Base-by-base conservation (phyloP, 106 monocot genomes). In the Dendrobium officinale region DNA sequence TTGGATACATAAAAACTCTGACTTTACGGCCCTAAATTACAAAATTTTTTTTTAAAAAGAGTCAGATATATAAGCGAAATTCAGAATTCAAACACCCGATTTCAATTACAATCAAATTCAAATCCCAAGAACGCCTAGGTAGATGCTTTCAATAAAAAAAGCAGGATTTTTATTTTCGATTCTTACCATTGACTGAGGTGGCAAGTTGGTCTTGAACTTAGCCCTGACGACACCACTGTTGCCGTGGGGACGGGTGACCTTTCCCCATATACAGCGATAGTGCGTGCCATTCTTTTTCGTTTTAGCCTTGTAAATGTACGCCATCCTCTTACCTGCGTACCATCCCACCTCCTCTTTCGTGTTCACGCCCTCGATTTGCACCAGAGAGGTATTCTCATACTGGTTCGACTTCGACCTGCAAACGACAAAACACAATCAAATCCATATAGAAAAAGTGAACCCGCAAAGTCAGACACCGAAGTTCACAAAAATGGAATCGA, bases 281-380 rank as follows among this genome's bases (percentile, higher is more conserved):
- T 84, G 87, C 13, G 88, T 67, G 4, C 90, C 93, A 19, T 87
- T 75, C 55, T 87, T 87, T 90, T 93, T 96, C 42, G 88, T 87
- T 81, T 96, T 96, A 3, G 90, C 96, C 87, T 88, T 93, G 91
- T 96, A 96, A 54, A 93, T 81, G 84, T 92, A 93, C 1, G 91
- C 91, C 79, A 91, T 41, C 51, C 80, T 76, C 89, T 91, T 91
- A 29, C 93, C 91, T 6, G 70, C 66, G 86, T 94, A 94, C 91
- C 91, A 91, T 0, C 68, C 75, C 8, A 89, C 91, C 56, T 94
- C 93, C 66, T 94, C 93, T 85, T 84, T 94, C 10, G 93, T 94
- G 81, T 89, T 94, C 80, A 91, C 93, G 0, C 93, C 93, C 83
- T 91, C 91, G 76, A 94, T 88, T 81, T 94, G 93, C 9, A 94